Percentiles rank a stretch among this genome's conserved stretches.
These are phyloP conservation scores for Solanum corneliomulleri DNA, from an alignment of 257 asterid species.

Conservation along the genomic window DNA sequence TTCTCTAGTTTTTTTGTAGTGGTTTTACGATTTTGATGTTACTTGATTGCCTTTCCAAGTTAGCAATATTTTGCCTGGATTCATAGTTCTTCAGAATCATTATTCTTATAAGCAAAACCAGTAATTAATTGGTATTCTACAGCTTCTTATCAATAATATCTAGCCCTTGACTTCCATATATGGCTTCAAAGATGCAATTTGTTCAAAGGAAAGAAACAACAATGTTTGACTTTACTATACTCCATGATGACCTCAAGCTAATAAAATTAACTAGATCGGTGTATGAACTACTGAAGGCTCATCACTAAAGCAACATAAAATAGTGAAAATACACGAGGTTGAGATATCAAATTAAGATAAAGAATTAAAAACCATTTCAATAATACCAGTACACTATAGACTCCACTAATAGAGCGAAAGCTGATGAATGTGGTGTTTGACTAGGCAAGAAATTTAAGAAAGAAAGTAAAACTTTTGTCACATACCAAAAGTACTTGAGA, in stretches of 20 bases:
- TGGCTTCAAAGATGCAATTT: background rate
- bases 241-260: background rate
- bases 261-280: background rate
- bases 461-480: background rate
- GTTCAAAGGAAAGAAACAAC: background rate
- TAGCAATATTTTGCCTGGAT: background rate
- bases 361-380: background rate
- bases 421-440: background rate
- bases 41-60: background rate
- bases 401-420: background rate
- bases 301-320: background rate
- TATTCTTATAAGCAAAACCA: background rate
- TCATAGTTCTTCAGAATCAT: background rate
- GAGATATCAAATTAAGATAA: background rate
- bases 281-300: background rate
- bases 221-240: background rate
- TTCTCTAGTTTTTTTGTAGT: background rate
- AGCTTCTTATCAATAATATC: background rate
- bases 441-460: background rate
- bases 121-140: background rate
- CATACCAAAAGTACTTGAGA: background rate
- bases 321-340: background rate
- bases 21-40: background rate
- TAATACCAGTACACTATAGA: background rate
- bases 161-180: background rate